Conservation (phyloP, 176 grass and related monocot species). For the Leersia perrieri region DNA sequence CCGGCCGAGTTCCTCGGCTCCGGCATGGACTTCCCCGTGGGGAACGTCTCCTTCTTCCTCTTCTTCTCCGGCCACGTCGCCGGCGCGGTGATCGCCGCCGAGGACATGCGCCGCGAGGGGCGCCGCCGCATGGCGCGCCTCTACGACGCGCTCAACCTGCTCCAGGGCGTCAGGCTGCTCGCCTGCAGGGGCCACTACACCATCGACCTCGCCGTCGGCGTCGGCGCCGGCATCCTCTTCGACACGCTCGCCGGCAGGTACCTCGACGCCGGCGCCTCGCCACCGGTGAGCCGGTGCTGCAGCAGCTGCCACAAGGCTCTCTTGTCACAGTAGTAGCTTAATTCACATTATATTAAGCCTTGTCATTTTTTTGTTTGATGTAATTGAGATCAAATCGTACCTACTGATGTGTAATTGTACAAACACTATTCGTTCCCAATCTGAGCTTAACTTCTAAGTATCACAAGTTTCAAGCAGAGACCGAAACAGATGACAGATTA, state of each 20-base stretch:
- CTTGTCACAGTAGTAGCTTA: conserved; percentile 34
- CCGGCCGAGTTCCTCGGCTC: conserved; percentile 76
- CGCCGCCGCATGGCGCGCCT: conserved; percentile 49
- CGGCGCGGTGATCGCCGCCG: conserved; percentile 70
- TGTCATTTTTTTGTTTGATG: conserved; percentile 21
- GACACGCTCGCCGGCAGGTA: conserved; percentile 68
- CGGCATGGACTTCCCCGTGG: conserved; percentile 84
- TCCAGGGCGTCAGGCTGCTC: conserved; percentile 74
- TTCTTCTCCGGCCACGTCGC: conserved; percentile 95
- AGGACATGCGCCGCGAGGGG: conserved; percentile 73
- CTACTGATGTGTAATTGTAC: conserved; percentile 23
- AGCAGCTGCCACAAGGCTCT: conserved; percentile 45
- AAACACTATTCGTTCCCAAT: neutral
- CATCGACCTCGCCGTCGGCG: conserved; percentile 79
- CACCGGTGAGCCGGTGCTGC: conserved; percentile 31
- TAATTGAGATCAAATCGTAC: conserved; percentile 20
- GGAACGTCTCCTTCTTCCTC: conserved; percentile 98
- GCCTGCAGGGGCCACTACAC: conserved; percentile 94
- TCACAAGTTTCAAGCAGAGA: neutral
- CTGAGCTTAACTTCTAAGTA: neutral
- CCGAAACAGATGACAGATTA: neutral
- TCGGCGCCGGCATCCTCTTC: conserved; percentile 74
- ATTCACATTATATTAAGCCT: neutral
- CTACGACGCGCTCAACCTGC: conserved; percentile 73
- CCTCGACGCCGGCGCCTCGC: conserved; percentile 6